These are phyloP conservation scores for Massariosphaeria phaeospora DNA, from an alignment of 495 filamentous ascomycete genomes.

Conservation along the genomic window DNA sequence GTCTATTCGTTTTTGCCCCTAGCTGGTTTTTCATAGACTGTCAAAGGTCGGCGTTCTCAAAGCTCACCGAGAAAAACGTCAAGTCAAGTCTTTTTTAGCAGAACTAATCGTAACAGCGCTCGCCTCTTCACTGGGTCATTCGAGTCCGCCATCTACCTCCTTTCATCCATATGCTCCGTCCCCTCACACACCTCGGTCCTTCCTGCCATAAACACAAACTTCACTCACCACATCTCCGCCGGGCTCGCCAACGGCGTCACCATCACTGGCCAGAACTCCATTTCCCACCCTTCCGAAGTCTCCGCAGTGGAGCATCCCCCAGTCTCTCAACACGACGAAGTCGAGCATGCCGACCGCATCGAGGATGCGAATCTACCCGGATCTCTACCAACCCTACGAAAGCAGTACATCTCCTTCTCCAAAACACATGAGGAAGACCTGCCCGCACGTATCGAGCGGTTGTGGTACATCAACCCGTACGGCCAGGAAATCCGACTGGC, in stretches of 20 bases:
- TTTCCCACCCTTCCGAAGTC: constrained; percentile 70
- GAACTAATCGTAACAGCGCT: constrained; percentile 28
- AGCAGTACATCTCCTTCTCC: constrained; percentile 72
- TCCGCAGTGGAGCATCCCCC: constrained; percentile 42
- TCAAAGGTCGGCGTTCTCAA: background rate
- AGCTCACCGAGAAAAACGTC: too few species aligned
- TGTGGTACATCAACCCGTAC: constrained; percentile 98
- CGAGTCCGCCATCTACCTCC: constrained; percentile 43
- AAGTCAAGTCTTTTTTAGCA: too few species aligned
- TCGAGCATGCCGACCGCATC: constrained; percentile 44
- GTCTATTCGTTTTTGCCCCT: too few species aligned
- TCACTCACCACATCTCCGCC: constrained; percentile 87
- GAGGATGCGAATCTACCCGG: constrained; percentile 90
- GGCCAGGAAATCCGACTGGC: constrained; percentile 79
- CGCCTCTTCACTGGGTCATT: constrained; percentile 42
- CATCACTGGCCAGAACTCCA: constrained; percentile 90
- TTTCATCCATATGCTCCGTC: constrained; percentile 69
- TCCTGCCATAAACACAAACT: constrained; percentile 89
- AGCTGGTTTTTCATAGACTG: background rate
- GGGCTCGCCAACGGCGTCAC: constrained; percentile 67
- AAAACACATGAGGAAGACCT: constrained; percentile 66
- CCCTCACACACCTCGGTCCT: constrained; percentile 70
- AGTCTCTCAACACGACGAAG: constrained; percentile 25
- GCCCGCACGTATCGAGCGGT: constrained; percentile 66
- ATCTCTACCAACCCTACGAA: constrained; percentile 69